Conservation (phyloP, 176 grass and related monocot genomes). For the Raddia distichophylla region DNA sequence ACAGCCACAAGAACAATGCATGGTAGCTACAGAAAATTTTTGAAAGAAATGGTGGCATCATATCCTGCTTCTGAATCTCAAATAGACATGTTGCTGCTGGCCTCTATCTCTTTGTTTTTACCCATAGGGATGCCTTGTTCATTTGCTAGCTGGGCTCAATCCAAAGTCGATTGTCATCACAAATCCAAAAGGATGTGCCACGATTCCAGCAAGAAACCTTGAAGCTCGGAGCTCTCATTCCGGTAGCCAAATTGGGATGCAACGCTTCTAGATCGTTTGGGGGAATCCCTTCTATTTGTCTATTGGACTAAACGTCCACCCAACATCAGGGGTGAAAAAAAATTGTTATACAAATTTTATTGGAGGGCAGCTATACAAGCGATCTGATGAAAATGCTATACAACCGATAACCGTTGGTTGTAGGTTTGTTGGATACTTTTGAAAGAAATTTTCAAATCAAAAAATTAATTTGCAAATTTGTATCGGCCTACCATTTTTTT, state of each 20-base stretch:
- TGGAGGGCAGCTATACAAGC: too few species aligned
- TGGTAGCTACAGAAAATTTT: background rate
- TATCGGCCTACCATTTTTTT: too few species aligned
- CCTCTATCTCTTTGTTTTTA: background rate
- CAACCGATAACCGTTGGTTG: too few species aligned
- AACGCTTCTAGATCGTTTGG: background rate
- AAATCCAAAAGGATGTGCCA: background rate
- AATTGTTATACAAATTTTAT: too few species aligned
- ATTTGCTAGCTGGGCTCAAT: slow-evolving; percentile 1
- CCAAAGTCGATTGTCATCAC: background rate
- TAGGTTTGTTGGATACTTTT: too few species aligned
- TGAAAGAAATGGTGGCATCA: background rate
- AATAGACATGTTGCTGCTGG: background rate
- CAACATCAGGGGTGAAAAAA: background rate
- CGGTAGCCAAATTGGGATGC: background rate
- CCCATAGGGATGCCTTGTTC: slow-evolving; percentile 8
- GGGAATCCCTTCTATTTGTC: background rate
- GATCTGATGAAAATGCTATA: too few species aligned
- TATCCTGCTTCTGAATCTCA: slow-evolving; percentile 31
- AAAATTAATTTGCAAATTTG: too few species aligned
- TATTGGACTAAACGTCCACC: background rate
- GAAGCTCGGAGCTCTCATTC: background rate
- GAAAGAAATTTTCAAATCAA: too few species aligned
- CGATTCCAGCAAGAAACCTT: background rate
- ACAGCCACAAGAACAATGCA: slow-evolving; percentile 1